A percentile compares a stretch with the other conserved stretches of the same genome.
phyloP scores from a whole-genome alignment of 2,329 filamentous ascomycete species.

The Magnaporthales sp. region DNA sequence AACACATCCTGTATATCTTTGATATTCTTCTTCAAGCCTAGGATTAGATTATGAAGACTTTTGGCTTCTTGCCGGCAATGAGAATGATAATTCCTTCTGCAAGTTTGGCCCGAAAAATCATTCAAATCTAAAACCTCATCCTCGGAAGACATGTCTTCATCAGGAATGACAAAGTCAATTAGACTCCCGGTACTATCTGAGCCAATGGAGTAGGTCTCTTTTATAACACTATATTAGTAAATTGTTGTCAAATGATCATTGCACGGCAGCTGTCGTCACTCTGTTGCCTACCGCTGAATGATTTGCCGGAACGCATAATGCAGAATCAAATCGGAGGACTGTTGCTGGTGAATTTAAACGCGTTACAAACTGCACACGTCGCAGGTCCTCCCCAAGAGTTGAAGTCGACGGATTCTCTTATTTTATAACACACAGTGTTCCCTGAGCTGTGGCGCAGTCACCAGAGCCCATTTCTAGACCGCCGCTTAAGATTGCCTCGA shows the following conservation, averaged over 20 bases:
- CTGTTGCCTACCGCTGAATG: background rate
- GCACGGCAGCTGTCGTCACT: background rate
- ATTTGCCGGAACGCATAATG: background rate
- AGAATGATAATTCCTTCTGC: background rate
- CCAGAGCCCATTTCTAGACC: too few relatives aligned
- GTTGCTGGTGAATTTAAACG: background rate
- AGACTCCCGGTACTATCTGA: background rate
- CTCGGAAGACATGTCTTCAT: background rate
- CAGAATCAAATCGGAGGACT: background rate
- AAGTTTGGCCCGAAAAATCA: background rate
- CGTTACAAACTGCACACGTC: too few relatives aligned
- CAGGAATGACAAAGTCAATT: background rate
- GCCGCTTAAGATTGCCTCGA: background rate
- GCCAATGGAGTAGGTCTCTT: background rate
- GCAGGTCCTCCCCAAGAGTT: too few relatives aligned
- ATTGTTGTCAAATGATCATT: background rate
- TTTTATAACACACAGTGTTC: too few relatives aligned
- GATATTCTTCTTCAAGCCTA: background rate
- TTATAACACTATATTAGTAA: background rate
- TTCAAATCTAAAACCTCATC: background rate
- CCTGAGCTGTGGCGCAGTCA: too few relatives aligned
- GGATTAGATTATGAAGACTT: background rate
- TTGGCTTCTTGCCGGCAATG: background rate
- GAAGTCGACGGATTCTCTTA: too few relatives aligned
- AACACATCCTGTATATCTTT: background rate